Base-by-base conservation (phyloP, 257 asterid species). In the Fraxinus quadrangulata region DNA sequence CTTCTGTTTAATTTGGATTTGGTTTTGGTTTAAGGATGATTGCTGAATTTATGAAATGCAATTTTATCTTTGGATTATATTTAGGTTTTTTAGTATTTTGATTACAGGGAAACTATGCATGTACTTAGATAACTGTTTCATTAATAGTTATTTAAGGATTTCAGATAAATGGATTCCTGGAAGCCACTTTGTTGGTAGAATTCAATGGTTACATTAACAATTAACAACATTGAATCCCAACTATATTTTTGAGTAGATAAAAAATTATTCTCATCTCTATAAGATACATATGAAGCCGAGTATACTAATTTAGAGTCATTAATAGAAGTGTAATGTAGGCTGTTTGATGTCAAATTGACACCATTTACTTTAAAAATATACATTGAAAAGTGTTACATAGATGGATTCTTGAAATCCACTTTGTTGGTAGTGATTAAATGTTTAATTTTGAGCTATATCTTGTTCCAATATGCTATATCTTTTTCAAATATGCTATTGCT, bases 11-110 rank as follows among this genome's bases (percentile, higher is more conserved):
- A 1, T 21, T 10, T 71, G 75, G 75, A n/a, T 75, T 37, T 30
- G 80, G n/a, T 42, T 14, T 24, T 31, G 80, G 28, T 45, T 14
- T 24, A 49, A 14, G 76, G 67, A 30, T 51, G 28, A 4, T 47
- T 65, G 67, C 31, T 45, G 12, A 42, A 28, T 42, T 67, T 63
- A 30, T 30, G 67, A 33, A 19, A 76, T 42, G 68, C 42, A 30
- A 36, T 67, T 67, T 56, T 68, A 17, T 65, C 77, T 61, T 30
- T 68, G 71, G 31, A 33, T 17, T 42, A 31, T 56, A 34, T 73
- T 21, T 21, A 5, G 26, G 42, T 7, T 21, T 36, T 42, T 33
- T 71, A 68, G 54, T 76, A 31, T 67, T 28, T 79, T 67, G 34
- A 67, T 79, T 39, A 9, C 30, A 33, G 33, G 17, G 36, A 63